These are phyloP conservation scores for Pestalotiopsis sp. DNA, from an alignment of 2,329 filamentous ascomycete species.

Conservation along the genomic window DNA sequence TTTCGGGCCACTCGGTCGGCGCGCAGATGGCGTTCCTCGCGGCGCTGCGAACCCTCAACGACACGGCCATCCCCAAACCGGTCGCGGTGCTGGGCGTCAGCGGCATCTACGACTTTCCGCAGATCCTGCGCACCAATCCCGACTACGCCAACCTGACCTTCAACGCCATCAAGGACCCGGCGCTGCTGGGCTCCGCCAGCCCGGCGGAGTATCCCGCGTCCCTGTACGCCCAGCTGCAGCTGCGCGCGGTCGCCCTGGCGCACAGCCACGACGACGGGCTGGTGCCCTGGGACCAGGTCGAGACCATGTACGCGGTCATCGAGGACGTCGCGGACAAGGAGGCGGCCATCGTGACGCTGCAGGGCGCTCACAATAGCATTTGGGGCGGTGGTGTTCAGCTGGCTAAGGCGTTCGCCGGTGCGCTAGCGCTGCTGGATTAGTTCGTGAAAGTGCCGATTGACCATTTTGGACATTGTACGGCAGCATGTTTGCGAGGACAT, in stretches of 20 bases:
- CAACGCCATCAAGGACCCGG: conserved; percentile 3
- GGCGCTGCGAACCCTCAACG: not conserved
- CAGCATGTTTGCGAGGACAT: too few relatives aligned
- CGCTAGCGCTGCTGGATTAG: not conserved
- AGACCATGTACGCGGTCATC: not conserved
- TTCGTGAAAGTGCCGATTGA: too few relatives aligned
- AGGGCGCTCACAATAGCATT: not conserved
- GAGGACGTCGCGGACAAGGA: not conserved
- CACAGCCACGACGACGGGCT: conserved; percentile 6
- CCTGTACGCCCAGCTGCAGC: not conserved
- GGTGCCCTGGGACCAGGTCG: conserved; percentile 9
- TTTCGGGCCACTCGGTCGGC: conserved; percentile 7
- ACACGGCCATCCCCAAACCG: conserved; percentile 6
- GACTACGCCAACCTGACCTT: conserved; percentile 7
- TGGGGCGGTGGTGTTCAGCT: conserved; percentile 8
- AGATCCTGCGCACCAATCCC: conserved; percentile 2
- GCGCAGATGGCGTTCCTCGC: conserved; percentile 7
- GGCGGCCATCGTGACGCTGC: not conserved
- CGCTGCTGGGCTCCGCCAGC: not conserved
- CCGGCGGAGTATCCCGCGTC: not conserved
- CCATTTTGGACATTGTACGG: too few relatives aligned
- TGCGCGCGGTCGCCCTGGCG: conserved; percentile 2
- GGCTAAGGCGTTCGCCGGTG: not conserved
- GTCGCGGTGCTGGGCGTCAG: conserved; percentile 2
- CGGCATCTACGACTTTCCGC: conserved; percentile 8